Percentiles rank a stretch among this genome's conserved stretches.
These are phyloP conservation scores for Curvularia hawaiiensis DNA, from an alignment of 2,329 filamentous ascomycete species.

Conservation along the genomic window DNA sequence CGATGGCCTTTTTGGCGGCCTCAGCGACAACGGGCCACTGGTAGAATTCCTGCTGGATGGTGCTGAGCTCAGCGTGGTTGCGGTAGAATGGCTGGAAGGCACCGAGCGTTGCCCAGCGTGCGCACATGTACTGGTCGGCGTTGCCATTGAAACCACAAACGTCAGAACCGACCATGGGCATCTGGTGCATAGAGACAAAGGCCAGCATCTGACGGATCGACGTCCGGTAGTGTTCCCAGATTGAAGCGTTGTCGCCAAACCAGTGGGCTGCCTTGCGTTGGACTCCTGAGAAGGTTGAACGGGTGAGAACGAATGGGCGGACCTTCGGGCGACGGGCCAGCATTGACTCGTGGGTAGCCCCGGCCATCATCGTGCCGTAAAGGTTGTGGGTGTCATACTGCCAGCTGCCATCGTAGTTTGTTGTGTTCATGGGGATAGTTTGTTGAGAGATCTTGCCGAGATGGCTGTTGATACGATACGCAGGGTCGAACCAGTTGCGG, in stretches of 20 bases:
- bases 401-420: slow-evolving; percentile 68
- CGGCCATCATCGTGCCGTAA: slow-evolving; percentile 77
- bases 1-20: slow-evolving; percentile 71
- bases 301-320: slow-evolving; percentile 74
- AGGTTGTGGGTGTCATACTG: slow-evolving; percentile 81
- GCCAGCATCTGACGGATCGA: slow-evolving; percentile 52
- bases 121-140: slow-evolving; percentile 71
- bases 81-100: slow-evolving; percentile 79
- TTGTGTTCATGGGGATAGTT: slow-evolving; percentile 68
- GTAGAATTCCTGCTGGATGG: slow-evolving; percentile 73
- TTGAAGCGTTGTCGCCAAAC: slow-evolving; percentile 61
- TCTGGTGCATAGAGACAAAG: slow-evolving; percentile 54
- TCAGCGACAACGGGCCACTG: slow-evolving; percentile 67
- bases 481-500: slow-evolving; percentile 67
- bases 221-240: slow-evolving; percentile 53
- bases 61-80: slow-evolving; percentile 66
- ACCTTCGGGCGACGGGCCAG: slow-evolving; percentile 64
- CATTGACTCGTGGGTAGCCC: slow-evolving; percentile 69
- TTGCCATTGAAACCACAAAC: slow-evolving; percentile 77
- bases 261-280: slow-evolving; percentile 65
- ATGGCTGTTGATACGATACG: slow-evolving; percentile 69
- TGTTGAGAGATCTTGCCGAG: slow-evolving; percentile 52
- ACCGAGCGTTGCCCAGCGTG: slow-evolving; percentile 75
- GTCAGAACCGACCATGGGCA: slow-evolving; percentile 61
- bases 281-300: slow-evolving; percentile 76